Base-by-base conservation (phyloP, 148 eudicot species). In the Euryodendron excelsum region DNA sequence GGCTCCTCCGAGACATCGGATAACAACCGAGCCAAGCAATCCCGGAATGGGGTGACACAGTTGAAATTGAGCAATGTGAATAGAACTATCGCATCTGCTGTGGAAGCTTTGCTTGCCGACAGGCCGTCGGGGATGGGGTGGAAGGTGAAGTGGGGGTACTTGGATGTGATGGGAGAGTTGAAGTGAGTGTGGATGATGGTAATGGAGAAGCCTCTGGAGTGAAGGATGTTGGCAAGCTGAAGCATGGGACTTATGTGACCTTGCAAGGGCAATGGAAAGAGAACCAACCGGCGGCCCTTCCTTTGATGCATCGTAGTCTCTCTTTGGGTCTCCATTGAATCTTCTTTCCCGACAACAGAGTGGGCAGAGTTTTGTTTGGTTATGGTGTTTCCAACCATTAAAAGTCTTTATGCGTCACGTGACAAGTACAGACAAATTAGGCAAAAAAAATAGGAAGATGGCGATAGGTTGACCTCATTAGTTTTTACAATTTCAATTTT, bases 101-200 rank as follows among this genome's bases (percentile, higher is more conserved):
- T 47, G 31, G 81, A 68, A 34, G 79, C 63, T 21, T 82, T 72
- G 7, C 44, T 25, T 14, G 80, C 90, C 3, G 84, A 81, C 63
- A 87, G 75, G 47, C 80, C 80, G 17, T 88, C 88, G 21, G 91
- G 48, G 64, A 87, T 87, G 73, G 83, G 72, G 9, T 74, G 69
- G 36, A 82, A 74, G 11, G 73, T 72, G 80, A 81, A 81, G 68
- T 81, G 73, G 10, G 80, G 80, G 76, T 53, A 81, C 10, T 81
- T 72, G 34, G 56, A 14, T 0, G 60, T 44, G 69, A 37, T 70
- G 60, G 85, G 82, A 28, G 76, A 59, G 75, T 82, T 82, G 66
- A 82, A 78, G 30, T 2, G 41, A 14, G 73, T 65, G 73, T 77
- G 79, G 34, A 77, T 36, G 28, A 77, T 67, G 41, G 52, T 45